Evolutionary conservation across 1,139 yeast species (phyloP).

Genomic region (Kodamaea derodonti): DNA sequence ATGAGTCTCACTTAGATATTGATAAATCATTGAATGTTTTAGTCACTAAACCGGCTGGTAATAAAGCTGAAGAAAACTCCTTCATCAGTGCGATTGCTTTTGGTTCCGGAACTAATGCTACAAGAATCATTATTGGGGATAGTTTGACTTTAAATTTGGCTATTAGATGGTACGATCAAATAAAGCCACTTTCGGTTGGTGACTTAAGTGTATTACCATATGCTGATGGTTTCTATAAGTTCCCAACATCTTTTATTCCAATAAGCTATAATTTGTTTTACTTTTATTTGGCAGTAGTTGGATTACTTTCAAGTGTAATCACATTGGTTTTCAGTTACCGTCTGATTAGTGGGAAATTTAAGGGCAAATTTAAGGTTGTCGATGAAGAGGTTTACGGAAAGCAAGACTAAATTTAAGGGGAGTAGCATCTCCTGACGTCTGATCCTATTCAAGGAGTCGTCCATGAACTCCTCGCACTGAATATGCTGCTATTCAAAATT

Average conservation of each 20-base stretch:
- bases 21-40: conserved; percentile 59
- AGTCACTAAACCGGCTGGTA: conserved; percentile 36
- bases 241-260: conserved; percentile 30
- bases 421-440: too few relatives aligned
- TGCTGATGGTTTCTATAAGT: conserved; percentile 40
- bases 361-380: conserved; percentile 14
- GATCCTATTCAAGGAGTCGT: too few relatives aligned
- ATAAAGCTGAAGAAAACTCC: conserved; percentile 29
- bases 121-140: conserved; percentile 66
- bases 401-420: conserved; percentile 22
- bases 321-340: conserved; percentile 25
- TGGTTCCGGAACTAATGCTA: conserved; percentile 60
- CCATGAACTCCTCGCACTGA: too few relatives aligned
- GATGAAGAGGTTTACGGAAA: conserved; percentile 25
- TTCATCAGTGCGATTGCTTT: conserved; percentile 56
- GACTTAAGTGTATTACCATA: conserved; percentile 28
- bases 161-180: conserved; percentile 51
- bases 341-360: conserved; percentile 15
- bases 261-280: conserved; percentile 23
- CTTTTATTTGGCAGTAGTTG: conserved; percentile 21
- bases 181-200: conserved; percentile 14
- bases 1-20: conserved; percentile 67
- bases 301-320: conserved; percentile 22
- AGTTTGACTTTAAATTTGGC: conserved; percentile 54
- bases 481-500: too few relatives aligned